phyloP scores from a whole-genome alignment of 768 basidiomycete species.

The Strobilomyces dryophilus region DNA sequence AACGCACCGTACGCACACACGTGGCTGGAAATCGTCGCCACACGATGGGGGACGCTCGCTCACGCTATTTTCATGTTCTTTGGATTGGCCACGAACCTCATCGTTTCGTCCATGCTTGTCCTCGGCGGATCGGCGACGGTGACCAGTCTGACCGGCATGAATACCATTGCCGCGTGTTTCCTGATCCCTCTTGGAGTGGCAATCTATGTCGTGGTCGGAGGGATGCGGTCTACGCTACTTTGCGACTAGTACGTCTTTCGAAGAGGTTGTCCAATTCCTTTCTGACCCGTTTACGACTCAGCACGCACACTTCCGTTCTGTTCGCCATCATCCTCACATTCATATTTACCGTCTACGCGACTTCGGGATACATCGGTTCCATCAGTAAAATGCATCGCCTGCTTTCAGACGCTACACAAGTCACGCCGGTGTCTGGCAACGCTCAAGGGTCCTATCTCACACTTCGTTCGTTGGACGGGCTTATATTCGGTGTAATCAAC shows the following conservation, averaged over 20 bases:
- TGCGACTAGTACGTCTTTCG: slow-evolving; percentile 71
- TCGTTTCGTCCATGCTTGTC: slow-evolving; percentile 84
- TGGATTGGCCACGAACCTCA: slow-evolving; percentile 87
- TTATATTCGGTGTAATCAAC: slow-evolving; percentile 86
- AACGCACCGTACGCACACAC: slow-evolving; percentile 88
- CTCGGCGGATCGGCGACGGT: slow-evolving; percentile 87
- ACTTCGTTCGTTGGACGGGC: slow-evolving; percentile 69
- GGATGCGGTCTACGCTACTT: slow-evolving; percentile 81
- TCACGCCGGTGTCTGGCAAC: slow-evolving; percentile 71
- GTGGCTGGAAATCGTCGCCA: slow-evolving; percentile 81
- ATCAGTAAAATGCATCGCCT: slow-evolving; percentile 75
- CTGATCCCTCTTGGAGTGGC: slow-evolving; percentile 84
- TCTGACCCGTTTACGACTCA: slow-evolving; percentile 25
- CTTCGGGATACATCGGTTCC: slow-evolving; percentile 75
- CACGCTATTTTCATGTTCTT: slow-evolving; percentile 90
- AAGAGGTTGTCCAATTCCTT: not conserved
- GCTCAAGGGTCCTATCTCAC: slow-evolving; percentile 83
- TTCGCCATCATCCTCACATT: slow-evolving; percentile 81
- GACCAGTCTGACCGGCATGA: slow-evolving; percentile 84
- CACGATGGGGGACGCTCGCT: slow-evolving; percentile 74
- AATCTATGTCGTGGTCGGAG: slow-evolving; percentile 84
- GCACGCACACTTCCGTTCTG: slow-evolving; percentile 83
- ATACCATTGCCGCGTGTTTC: slow-evolving; percentile 87
- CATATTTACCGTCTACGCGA: slow-evolving; percentile 78
- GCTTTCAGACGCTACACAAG: slow-evolving; percentile 52